Base-by-base conservation (phyloP, 129 eudicot genomes). In the Calendula officinalis region DNA sequence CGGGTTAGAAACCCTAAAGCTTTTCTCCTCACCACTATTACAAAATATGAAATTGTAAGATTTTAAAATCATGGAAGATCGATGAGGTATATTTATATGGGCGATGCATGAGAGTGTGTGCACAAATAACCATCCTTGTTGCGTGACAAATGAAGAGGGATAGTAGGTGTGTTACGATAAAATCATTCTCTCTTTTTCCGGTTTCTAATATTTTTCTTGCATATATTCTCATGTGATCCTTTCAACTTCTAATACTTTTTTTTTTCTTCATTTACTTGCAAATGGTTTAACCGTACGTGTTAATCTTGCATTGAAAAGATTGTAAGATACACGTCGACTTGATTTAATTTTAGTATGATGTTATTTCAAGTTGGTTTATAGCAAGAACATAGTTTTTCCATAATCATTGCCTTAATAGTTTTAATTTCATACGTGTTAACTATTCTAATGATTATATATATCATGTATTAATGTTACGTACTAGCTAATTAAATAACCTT, bases 161-260 rank as follows among this genome's bases (percentile, higher is more conserved):
- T 70, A 70, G 82, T 83, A 86, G 95, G 89, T 80, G 77, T 75
- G 79, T 78, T 84, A 74, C 66, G 72, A 62, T 57, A 56, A 69
- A 66, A 73, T 69, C 83, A 79, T 70, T 85, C 81, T 62, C 79
- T 3, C 22, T 50, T 57, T 22, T 47, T 60, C n/a, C 8, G 48
- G 48, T 13, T 62, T 34, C 6, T 12, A 11, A 27, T 57, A 7
- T 36, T 47, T 17, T 44, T 6, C 49, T 69, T 57, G 8, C 33
- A 5, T 35, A 13, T 54, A 4, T 3, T 55, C 60, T 48, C 79
- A 68, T 65, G 59, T 67, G 72, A 60, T 58, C 56, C 42, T 64
- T 40, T 34, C 48, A 40, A 7, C 56, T 47, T 45, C 46, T 56
- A 52, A 51, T 60, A 30, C 13, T 13, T 53, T 52, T 49, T 13